Evolutionary conservation across 768 basidiomycete genomes (phyloP).

Genomic region (Porphyrellus cyaneotinctus): DNA sequence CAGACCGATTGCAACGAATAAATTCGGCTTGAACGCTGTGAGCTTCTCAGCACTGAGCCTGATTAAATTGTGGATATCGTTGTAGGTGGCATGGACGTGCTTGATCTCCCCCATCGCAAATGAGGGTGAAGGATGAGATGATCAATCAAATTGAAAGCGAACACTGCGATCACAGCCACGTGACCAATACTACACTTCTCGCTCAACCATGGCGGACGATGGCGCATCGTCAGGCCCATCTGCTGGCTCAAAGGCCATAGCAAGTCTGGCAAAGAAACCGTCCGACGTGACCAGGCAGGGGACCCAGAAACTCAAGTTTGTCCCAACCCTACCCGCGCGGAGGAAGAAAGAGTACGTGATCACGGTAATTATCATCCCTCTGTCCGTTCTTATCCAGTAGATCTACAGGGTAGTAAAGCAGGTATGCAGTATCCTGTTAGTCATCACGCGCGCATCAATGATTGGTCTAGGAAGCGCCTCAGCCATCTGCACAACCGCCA

Average conservation of each 20-base stretch:
- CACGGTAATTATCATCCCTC: conserved; percentile 7
- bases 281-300: conserved; percentile 71
- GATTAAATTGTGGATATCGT: conserved; percentile 89
- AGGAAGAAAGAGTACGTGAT: conserved; percentile 74
- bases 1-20: conserved; percentile 79
- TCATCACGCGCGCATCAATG: conserved; percentile 1
- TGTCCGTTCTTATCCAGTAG: conserved; percentile 12
- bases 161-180: conserved; percentile 7
- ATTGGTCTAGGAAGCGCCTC: conserved; percentile 44
- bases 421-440: conserved; percentile 37
- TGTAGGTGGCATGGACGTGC: conserved; percentile 78
- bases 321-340: conserved; percentile 69
- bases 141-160: not conserved
- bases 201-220: conserved; percentile 14
- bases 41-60: conserved; percentile 63
- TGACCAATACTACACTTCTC: conserved; percentile 8
- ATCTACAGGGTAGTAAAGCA: conserved; percentile 57
- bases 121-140: too few species aligned
- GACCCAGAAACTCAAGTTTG: conserved; percentile 74
- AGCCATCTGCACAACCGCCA: conserved; percentile 32
- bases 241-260: conserved; percentile 70
- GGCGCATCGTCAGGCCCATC: conserved; percentile 10
- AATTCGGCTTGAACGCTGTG: conserved; percentile 80
- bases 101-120: conserved; percentile 40
- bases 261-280: conserved; percentile 68